These are phyloP conservation scores for Aschersonia sp. DNA, from an alignment of 2,329 filamentous ascomycete species.

Conservation along the genomic window DNA sequence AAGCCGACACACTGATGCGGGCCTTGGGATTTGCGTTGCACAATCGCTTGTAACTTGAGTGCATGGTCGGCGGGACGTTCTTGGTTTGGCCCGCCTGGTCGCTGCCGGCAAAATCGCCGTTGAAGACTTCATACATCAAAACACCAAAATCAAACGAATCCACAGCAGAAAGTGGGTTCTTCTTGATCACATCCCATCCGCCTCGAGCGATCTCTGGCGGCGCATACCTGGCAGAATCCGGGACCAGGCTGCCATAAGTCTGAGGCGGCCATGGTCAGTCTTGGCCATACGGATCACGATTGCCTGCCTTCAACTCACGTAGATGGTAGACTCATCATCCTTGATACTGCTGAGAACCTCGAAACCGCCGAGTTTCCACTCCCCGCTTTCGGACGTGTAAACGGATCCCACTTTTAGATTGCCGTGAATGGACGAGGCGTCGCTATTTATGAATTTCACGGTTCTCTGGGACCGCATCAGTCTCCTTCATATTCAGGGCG, in stretches of 20 bases:
- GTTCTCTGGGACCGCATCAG: slow-evolving; percentile 47
- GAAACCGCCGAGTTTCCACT: slow-evolving; percentile 94
- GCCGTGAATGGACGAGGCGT: slow-evolving; percentile 83
- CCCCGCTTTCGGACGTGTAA: slow-evolving; percentile 88
- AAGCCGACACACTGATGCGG: slow-evolving; percentile 68
- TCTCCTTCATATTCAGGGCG: neutral
- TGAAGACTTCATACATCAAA: slow-evolving; percentile 82
- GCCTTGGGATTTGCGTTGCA: slow-evolving; percentile 82
- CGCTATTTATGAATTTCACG: slow-evolving; percentile 88
- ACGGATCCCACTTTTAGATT: slow-evolving; percentile 73
- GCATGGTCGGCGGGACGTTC: slow-evolving; percentile 75
- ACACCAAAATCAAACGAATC: slow-evolving; percentile 81
- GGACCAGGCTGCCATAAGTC: slow-evolving; percentile 77
- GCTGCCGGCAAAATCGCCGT: slow-evolving; percentile 59
- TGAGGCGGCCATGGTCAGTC: slow-evolving; percentile 17
- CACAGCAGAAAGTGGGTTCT: slow-evolving; percentile 63
- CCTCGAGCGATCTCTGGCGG: slow-evolving; percentile 73
- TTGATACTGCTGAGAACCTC: slow-evolving; percentile 91
- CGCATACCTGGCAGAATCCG: slow-evolving; percentile 71
- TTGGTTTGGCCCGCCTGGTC: slow-evolving; percentile 80
- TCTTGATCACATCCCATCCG: slow-evolving; percentile 87
- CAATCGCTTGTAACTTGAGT: slow-evolving; percentile 78
- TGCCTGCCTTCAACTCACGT: slow-evolving; percentile 31
- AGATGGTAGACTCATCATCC: slow-evolving; percentile 87
- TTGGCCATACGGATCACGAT: neutral